Percentiles rank a stretch among this genome's conserved stretches.
Conservation (phyloP, 768 basidiomycete species). For the Termitomyces sp. region DNA sequence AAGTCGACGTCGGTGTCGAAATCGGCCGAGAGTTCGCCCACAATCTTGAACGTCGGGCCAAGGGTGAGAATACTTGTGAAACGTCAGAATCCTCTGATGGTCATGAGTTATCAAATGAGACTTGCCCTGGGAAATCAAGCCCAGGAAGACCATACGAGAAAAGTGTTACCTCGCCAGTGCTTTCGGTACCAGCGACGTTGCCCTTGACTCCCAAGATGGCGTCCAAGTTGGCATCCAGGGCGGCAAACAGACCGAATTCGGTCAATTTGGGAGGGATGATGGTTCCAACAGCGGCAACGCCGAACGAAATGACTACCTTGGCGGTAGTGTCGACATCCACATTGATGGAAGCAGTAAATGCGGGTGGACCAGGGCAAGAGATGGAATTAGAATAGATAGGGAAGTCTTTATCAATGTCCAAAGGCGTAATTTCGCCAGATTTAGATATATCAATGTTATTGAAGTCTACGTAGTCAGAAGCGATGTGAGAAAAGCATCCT, state of each 20-base stretch:
- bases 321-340: slow-evolving; percentile 27
- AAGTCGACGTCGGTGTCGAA: no score
- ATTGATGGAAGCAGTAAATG: slow-evolving; percentile 20
- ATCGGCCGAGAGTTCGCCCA: no score
- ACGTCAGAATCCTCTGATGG: no score
- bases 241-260: slow-evolving; percentile 29
- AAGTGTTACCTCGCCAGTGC: no score
- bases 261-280: slow-evolving; percentile 39
- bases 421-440: slow-evolving; percentile 20
- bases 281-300: slow-evolving; percentile 39
- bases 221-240: slow-evolving; percentile 24
- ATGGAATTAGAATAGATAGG: slow-evolving; percentile 27
- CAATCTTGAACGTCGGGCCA: no score
- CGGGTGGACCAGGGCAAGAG: slow-evolving; percentile 17
- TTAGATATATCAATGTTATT: slow-evolving; percentile 25
- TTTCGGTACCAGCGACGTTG: no score
- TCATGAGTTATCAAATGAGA: no score
- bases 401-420: slow-evolving; percentile 25
- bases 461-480: background rate
- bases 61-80: no score
- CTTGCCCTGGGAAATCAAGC: no score
- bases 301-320: slow-evolving; percentile 30
- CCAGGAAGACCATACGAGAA: no score
- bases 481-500: no score
- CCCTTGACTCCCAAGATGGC: background rate